Base-by-base conservation (phyloP, 169 alveolate species). In the Plasmodium chabaudi region DNA sequence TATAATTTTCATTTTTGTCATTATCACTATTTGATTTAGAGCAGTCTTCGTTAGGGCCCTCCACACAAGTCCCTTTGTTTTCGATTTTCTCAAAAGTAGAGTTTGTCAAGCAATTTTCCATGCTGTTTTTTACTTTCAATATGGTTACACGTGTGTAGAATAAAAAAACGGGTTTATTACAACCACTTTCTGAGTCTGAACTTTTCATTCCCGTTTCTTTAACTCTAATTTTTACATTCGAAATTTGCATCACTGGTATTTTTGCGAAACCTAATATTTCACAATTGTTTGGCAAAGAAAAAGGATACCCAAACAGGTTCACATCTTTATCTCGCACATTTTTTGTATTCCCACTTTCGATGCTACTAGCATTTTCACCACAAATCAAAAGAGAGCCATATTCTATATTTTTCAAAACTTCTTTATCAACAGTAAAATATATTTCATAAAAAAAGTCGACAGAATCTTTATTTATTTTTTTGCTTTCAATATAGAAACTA, bases 181-280 rank as follows among this genome's bases (percentile, higher is more conserved):
- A 44, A 21, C 63, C 25, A 49, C 25, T n/a, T 19, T 63, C 15
- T 5, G 42, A 63, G 53, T 44, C 27, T n/a, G 44, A 44, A 44
- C 39, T 17, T 5, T 57, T 46, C 2, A 77, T 17, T 2, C 42
- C 10, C 51, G 64, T 9, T 17, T 77, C 73, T 12, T 68, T 77
- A 7, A 77, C 10, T 15, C 53, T 68, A 27, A 68, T 21, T 63
- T 77, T 68, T 53, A 49, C 44, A 23, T 44, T 68, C 2, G 65
- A 13, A 6, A 23, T 34, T 9, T 57, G 53, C 9, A 63, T 64
- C 49, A 77, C 27, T 7, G 88, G 88, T 23, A 77, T 68, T 77
- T 77, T 75, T 0, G 77, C 55, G 34, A 63, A 63, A 5, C 77
- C 88, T 34, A 77, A 9, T 13, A 77, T 49, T 77, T 77, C 88